Base-by-base conservation (phyloP, 176 grass and related monocot genomes). In the Luzula sylvatica region DNA sequence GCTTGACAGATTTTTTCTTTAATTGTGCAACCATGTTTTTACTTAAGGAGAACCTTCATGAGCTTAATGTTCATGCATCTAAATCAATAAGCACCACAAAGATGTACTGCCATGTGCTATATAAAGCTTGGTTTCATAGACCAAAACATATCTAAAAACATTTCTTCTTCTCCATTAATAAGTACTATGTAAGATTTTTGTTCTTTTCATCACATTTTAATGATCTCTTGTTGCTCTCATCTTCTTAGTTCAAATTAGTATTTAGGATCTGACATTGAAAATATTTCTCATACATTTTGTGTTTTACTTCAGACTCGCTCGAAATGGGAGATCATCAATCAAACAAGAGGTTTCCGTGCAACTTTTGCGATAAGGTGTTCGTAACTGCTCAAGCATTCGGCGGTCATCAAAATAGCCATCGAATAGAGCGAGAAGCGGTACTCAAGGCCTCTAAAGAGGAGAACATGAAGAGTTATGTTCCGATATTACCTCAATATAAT, bases 321-420 rank as follows among this genome's bases (percentile, higher is more conserved):
- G n/a, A n/a, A n/a, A n/a, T n/a, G n/a, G n/a, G n/a, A n/a, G n/a
- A n/a, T n/a, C n/a, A n/a, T n/a, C n/a, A n/a, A 35, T 35, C 30
- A 35, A 35, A 35, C 8, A 45, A 39, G 23, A 41, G 42, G 26
- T 71, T 57, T 29, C 55, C 55, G 12, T 71, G 67, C 17, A 71
- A 71, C 20, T 73, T 35, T 35, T 73, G 70, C 7, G 70, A 73
- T 27, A 42, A 25, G 12, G 32, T 64, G 8, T 73, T 73, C 18
- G 42, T 44, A 22, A 73, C 46, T 57, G 41, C 30, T n/a, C 58
- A 73, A 73, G 70, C 57, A 11, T 35, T 65, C 4, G 70, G 70
- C 23, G 70, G 70, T 24, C 70, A 73, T 55, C 70, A 73, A 53
- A 73, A 73, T 44, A 53, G 70, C 48, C 70, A 73, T 26, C 45